Conservation (phyloP, 139 green algal species). For the Coelastrella sp. region DNA sequence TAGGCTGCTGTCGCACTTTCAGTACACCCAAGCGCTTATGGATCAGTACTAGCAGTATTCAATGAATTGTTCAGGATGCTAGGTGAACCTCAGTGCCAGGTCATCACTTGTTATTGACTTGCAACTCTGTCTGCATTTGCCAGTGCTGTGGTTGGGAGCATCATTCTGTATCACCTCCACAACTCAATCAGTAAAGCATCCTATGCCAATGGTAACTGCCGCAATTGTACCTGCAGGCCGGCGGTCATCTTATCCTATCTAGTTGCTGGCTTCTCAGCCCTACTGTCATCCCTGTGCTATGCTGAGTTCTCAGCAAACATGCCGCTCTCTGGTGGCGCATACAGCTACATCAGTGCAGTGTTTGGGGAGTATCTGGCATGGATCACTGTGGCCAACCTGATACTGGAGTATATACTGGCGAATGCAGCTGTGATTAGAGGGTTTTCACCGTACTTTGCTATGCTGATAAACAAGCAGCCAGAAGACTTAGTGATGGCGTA, state of each 20-base stretch:
- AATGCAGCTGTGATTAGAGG: conserved; percentile 72
- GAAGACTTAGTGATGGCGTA: not conserved
- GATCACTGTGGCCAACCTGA: conserved; percentile 40
- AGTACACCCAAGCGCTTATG: no score
- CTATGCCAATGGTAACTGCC: no score
- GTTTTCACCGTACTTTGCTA: conserved; percentile 62
- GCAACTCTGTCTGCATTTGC: no score
- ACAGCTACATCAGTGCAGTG: conserved; percentile 23
- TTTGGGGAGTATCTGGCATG: conserved; percentile 39
- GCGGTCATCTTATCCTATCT: conserved; percentile 52
- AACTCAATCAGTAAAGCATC: not conserved
- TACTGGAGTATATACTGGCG: conserved; percentile 71
- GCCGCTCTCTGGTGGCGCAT: conserved; percentile 33
- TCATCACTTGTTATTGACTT: no score
- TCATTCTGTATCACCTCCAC: not conserved
- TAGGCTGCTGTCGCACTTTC: no score
- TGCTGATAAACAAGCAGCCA: conserved; percentile 34
- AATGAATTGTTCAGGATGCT: no score
- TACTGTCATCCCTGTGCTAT: conserved; percentile 63
- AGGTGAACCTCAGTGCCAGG: no score
- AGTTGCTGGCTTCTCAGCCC: conserved; percentile 50
- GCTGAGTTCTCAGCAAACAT: conserved; percentile 41
- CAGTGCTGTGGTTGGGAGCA: no score
- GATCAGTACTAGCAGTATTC: no score
- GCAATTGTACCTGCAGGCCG: not conserved